Evolutionary conservation across 2,329 filamentous ascomycete species (phyloP).

Genomic region (Hymenoscyphus fraxineus): DNA sequence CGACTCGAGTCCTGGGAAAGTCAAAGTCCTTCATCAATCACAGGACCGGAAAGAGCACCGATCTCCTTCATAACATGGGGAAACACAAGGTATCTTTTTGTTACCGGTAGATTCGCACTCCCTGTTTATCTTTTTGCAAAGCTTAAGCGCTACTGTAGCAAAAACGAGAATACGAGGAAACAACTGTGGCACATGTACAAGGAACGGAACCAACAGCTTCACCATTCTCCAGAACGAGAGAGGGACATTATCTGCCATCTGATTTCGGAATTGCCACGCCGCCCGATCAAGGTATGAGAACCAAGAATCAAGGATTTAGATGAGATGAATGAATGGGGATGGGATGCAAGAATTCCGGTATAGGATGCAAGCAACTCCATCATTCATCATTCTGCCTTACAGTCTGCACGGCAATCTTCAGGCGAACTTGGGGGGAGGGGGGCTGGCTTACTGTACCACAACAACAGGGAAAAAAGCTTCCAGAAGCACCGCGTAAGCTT

Average conservation of each 20-base stretch:
- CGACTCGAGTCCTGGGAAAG: background rate
- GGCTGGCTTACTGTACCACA: background rate
- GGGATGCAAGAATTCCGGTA: background rate
- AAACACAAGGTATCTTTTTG: too few relatives aligned
- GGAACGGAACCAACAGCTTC: background rate
- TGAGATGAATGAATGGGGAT: background rate
- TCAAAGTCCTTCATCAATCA: too few relatives aligned
- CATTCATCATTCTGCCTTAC: background rate
- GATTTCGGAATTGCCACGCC: background rate
- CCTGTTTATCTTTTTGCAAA: background rate
- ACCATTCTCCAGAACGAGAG: background rate
- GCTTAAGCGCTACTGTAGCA: too few relatives aligned
- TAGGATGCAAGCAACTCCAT: background rate
- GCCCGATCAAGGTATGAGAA: background rate
- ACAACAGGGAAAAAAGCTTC: background rate
- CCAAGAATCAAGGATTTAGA: background rate
- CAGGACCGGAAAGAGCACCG: background rate
- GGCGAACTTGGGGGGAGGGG: background rate
- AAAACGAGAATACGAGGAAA: background rate
- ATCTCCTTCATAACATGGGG: background rate
- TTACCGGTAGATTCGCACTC: too few relatives aligned
- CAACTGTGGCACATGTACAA: background rate
- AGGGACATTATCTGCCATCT: background rate
- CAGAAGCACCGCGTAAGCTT: background rate
- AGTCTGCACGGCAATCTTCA: background rate